Base-by-base conservation (phyloP, 768 basidiomycete genomes). In the Leccinum sublutescens region DNA sequence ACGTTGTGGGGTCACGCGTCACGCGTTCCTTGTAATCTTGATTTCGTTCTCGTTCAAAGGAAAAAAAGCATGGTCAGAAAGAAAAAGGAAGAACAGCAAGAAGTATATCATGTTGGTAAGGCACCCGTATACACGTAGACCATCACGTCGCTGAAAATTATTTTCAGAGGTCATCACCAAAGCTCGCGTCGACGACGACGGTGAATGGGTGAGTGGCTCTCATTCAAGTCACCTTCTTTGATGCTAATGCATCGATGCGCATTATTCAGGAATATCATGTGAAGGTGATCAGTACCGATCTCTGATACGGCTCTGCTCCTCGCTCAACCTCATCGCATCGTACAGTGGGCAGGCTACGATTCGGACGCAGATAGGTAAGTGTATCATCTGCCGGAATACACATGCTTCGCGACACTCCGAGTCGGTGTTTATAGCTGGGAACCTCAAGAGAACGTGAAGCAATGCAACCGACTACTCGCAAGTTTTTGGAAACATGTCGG, bases 401-500 rank as follows among this genome's bases (percentile, higher is more conserved):
- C 45, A 27, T 33, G 11, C 58, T 54, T 45, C 15, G 25, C 54
- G 52, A 56, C 31, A n/a, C 38, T 61, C 31, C 31, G 31, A 31
- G 31, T 10, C 47, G 33, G 5, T 48, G 0, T 29, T 38, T 59
- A 48, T 57, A 90, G 89, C 64, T 90, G 88, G 88, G 89, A 90
- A 59, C 89, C 89, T 11, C 72, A 78, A 53, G 73, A 71, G 7
- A 88, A 91, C 66, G 76, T 91, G 14, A 63, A 68, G 36, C 74
- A 78, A 27, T 91, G 89, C 66, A 71, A 80, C 15, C 79, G 84
- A 19, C 76, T 91, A 15, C 71, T 89, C 25, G 60, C 69, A n/a
- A 85, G 83, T 61, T 91, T 91, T 68, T 87, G 85, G 85, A 67
- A 71, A 5, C 78, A 86, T 54, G 63, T 89, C 19, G 87, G 87